Evolutionary conservation across 129 eudicot species (phyloP).

Genomic region (Saussurea involucrata): DNA sequence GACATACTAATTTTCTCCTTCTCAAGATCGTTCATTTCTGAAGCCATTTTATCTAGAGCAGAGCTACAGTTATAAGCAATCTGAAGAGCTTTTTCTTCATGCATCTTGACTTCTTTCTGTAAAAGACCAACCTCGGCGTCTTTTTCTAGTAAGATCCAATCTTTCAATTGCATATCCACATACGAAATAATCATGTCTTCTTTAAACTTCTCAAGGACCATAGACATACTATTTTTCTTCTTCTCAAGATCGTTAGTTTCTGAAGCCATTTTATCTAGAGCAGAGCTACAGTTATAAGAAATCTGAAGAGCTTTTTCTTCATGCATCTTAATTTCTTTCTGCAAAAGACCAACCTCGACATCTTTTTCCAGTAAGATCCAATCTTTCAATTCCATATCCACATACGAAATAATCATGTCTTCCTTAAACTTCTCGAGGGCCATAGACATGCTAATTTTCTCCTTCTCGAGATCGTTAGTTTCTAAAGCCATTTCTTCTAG

Average conservation of each 20-base stretch:
- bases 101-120: not conserved
- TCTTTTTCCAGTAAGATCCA: conserved; percentile 38
- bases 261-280: conserved; percentile 3
- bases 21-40: conserved; percentile 22
- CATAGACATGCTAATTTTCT: not conserved
- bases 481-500: not conserved
- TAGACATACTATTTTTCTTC: conserved; percentile 23
- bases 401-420: not conserved
- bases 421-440: not conserved
- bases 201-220: conserved; percentile 7
- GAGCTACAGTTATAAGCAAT: not conserved
- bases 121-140: not conserved
- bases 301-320: conserved; percentile 34
- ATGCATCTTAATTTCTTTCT: conserved; percentile 27
- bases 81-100: not conserved
- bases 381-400: conserved; percentile 34
- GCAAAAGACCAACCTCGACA: not conserved
- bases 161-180: not conserved
- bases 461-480: conserved; percentile 1
- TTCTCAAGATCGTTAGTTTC: conserved; percentile 22
- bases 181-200: not conserved
- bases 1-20: conserved; percentile 23
- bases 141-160: not conserved
- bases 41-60: not conserved
- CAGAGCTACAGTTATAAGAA: conserved; percentile 19